Percentiles rank a stretch among this genome's conserved stretches.
Evolutionary conservation across 768 basidiomycete species (phyloP).

Genomic region (Xerocomellus amylosporus): DNA sequence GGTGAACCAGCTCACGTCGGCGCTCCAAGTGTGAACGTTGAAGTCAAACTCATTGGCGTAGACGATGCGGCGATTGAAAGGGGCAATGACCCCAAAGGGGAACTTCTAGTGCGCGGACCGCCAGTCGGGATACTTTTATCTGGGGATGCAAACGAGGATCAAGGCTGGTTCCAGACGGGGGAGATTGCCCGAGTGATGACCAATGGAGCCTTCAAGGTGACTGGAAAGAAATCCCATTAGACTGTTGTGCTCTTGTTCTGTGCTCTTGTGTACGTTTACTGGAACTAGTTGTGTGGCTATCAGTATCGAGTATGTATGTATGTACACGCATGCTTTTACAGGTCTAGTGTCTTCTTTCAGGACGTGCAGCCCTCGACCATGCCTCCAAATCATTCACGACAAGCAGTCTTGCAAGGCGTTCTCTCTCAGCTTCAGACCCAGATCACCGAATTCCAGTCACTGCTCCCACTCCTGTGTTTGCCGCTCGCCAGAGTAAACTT

Average conservation of each 20-base stretch:
- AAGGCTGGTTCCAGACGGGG: conserved; percentile 46
- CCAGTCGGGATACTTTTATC: conserved; percentile 55
- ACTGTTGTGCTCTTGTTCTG: neutral
- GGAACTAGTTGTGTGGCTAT: no score
- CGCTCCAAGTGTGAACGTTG: conserved; percentile 82
- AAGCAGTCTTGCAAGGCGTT: conserved; percentile 31
- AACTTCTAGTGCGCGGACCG: conserved; percentile 67
- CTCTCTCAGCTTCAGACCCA: conserved; percentile 45
- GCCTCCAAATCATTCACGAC: conserved; percentile 8
- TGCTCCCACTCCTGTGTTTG: conserved; percentile 54
- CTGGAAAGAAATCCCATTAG: conserved; percentile 13
- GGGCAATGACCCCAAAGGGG: conserved; percentile 65
- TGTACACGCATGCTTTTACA: neutral
- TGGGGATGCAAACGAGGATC: conserved; percentile 28
- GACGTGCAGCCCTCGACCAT: neutral
- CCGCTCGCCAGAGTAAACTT: conserved; percentile 59
- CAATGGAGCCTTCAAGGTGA: conserved; percentile 60
- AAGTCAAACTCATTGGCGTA: conserved; percentile 72
- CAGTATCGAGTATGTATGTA: neutral
- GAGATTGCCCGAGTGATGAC: conserved; percentile 50
- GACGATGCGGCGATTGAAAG: conserved; percentile 62
- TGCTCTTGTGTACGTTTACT: neutral
- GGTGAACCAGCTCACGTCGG: conserved; percentile 53
- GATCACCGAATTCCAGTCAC: conserved; percentile 46
- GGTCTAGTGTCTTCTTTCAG: neutral